Percentiles rank a stretch among this genome's conserved stretches.
These are phyloP conservation scores for Chaetoscypha palmicola DNA, from an alignment of 2,329 filamentous ascomycete genomes.

Conservation along the genomic window DNA sequence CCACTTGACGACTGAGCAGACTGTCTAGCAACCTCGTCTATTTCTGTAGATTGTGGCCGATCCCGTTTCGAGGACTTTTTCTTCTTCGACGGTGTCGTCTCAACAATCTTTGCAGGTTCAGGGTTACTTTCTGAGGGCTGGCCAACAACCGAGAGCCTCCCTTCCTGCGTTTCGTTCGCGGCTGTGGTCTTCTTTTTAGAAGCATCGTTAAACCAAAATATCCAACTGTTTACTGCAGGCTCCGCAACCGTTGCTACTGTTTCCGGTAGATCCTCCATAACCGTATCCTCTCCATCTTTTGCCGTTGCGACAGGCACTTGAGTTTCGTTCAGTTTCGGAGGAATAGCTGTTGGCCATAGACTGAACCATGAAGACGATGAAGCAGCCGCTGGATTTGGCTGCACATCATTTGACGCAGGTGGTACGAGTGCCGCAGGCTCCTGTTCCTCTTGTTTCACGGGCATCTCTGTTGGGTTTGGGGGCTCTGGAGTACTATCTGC, in stretches of 20 bases:
- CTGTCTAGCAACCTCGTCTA: constrained; percentile 18
- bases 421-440: not conserved
- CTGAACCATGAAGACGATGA: constrained; percentile 28
- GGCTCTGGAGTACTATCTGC: constrained; percentile 2
- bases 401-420: not conserved
- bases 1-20: constrained; percentile 14
- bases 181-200: constrained; percentile 22
- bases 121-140: constrained; percentile 49
- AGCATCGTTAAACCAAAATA: constrained; percentile 61
- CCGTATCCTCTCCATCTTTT: constrained; percentile 14
- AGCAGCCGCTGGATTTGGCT: constrained; percentile 1
- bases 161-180: constrained; percentile 15
- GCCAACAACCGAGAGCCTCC: constrained; percentile 50
- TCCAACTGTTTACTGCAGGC: constrained; percentile 62
- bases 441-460: constrained; percentile 4
- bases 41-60: constrained; percentile 21
- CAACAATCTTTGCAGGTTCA: constrained; percentile 21
- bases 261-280: constrained; percentile 20
- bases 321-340: constrained; percentile 18
- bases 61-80: constrained; percentile 21
- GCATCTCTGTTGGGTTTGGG: constrained; percentile 1
- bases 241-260: constrained; percentile 5
- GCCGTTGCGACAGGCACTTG: constrained; percentile 20
- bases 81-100: constrained; percentile 20
- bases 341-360: constrained; percentile 24